These are phyloP conservation scores for Blepharisma stoltei DNA, from an alignment of 73 alveolate species.

Conservation along the genomic window DNA sequence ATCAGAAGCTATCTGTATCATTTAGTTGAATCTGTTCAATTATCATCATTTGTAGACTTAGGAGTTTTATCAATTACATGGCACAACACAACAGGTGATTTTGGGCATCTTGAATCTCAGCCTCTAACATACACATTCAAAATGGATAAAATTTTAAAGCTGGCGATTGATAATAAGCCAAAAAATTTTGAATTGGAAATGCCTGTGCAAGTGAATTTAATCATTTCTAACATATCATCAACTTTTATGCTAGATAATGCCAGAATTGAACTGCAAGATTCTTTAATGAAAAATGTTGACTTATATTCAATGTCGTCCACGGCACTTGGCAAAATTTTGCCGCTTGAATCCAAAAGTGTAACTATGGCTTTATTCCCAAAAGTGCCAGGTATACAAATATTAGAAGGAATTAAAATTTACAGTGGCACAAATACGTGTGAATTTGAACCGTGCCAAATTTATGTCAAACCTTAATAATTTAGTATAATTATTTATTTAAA, in stretches of 20 bases:
- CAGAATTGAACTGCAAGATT: not conserved
- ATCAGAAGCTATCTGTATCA: conserved; percentile 7
- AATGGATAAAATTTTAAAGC: not conserved
- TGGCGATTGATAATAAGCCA: conserved; percentile 18
- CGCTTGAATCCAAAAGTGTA: not conserved
- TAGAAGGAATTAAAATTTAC: conserved; percentile 23
- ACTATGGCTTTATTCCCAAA: not conserved
- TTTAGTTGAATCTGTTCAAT: not conserved
- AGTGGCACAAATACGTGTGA: conserved; percentile 5
- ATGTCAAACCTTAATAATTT: not conserved
- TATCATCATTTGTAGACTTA: not conserved
- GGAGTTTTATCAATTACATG: conserved; percentile 8
- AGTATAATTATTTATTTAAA: no score
- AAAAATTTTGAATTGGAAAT: not conserved
- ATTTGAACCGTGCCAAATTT: not conserved
- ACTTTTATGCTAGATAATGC: not conserved
- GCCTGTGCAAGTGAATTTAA: not conserved
- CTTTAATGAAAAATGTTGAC: not conserved
- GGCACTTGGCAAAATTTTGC: not conserved
- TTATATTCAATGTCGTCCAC: conserved; percentile 6
- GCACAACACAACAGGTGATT: conserved; percentile 21
- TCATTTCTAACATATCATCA: not conserved
- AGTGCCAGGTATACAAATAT: conserved; percentile 4
- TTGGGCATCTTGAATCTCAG: not conserved
- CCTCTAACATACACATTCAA: not conserved